phyloP scores from a whole-genome alignment of 179 eudicot species.

The Beta corolliflora region DNA sequence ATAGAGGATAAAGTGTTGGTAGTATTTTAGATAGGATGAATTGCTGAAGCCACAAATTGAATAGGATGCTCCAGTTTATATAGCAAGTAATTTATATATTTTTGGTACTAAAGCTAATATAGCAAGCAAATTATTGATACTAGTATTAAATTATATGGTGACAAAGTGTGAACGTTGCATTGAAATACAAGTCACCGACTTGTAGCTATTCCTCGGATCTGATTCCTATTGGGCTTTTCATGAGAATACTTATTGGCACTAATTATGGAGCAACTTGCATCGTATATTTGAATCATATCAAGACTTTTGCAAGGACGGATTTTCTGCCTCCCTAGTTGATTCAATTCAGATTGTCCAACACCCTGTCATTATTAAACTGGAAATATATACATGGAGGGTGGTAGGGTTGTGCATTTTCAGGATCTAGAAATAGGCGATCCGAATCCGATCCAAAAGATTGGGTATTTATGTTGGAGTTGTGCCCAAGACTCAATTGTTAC shows the following conservation, averaged over 20 bases:
- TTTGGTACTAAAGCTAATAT: slow-evolving; percentile 1
- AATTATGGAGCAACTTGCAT: slow-evolving; percentile 16
- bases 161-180: slow-evolving; percentile 20
- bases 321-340: background rate
- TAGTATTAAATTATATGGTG: background rate
- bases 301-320: background rate
- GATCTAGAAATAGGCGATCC: too few relatives aligned
- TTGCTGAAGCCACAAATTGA: background rate
- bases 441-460: too few relatives aligned
- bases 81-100: background rate
- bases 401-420: too few relatives aligned
- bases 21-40: background rate
- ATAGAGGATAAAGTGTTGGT: background rate
- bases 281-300: background rate
- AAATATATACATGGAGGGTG: too few relatives aligned
- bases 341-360: background rate
- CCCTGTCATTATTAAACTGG: slow-evolving; percentile 11
- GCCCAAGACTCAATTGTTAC: too few relatives aligned
- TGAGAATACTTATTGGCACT: background rate
- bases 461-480: too few relatives aligned
- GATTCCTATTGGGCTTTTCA: background rate
- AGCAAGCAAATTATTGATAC: background rate
- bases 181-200: slow-evolving; percentile 14
- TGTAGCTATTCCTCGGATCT: background rate
- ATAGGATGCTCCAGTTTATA: background rate